phyloP scores from a whole-genome alignment of 805 yeast genomes.

The Kluyveromyces lactis region DNA sequence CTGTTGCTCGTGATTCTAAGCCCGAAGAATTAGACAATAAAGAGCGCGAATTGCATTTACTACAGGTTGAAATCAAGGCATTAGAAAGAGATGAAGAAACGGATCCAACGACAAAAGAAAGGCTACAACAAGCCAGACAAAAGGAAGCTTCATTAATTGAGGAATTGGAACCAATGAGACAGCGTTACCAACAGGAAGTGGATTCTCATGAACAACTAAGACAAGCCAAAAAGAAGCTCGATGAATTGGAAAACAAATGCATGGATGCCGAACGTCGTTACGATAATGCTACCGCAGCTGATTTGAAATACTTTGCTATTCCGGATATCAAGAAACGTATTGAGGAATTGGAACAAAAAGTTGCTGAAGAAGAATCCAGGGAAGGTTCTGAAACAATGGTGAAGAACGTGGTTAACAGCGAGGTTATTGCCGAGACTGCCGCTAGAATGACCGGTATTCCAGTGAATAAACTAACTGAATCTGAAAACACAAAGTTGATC shows the following conservation, averaged over 20 bases:
- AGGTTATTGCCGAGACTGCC: conserved; percentile 92
- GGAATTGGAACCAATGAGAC: conserved; percentile 75
- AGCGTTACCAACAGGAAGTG: conserved; percentile 77
- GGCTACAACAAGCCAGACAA: conserved; percentile 70
- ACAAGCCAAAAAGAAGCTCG: conserved; percentile 79
- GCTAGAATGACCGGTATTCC: conserved; percentile 97
- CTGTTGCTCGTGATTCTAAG: conserved; percentile 95
- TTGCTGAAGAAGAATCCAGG: conserved; percentile 65
- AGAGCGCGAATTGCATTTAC: conserved; percentile 84
- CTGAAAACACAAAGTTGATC: conserved; percentile 88
- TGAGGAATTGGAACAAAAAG: conserved; percentile 62
- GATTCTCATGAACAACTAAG: conserved; percentile 88
- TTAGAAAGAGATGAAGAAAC: conserved; percentile 92
- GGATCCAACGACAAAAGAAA: conserved; percentile 72
- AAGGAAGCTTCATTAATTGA: conserved; percentile 80
- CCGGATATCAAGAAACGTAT: conserved; percentile 83
- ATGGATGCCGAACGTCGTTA: conserved; percentile 95
- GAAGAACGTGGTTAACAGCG: conserved; percentile 85
- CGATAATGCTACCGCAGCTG: conserved; percentile 92
- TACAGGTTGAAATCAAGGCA: conserved; percentile 95
- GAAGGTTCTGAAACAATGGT: conserved; percentile 58
- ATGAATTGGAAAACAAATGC: conserved; percentile 89
- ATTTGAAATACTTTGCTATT: conserved; percentile 92
- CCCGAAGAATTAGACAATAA: conserved; percentile 93
- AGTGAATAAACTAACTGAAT: conserved; percentile 86